Base-by-base conservation (phyloP, 2,329 filamentous ascomycete genomes). In the Clarireedia monteithiana region DNA sequence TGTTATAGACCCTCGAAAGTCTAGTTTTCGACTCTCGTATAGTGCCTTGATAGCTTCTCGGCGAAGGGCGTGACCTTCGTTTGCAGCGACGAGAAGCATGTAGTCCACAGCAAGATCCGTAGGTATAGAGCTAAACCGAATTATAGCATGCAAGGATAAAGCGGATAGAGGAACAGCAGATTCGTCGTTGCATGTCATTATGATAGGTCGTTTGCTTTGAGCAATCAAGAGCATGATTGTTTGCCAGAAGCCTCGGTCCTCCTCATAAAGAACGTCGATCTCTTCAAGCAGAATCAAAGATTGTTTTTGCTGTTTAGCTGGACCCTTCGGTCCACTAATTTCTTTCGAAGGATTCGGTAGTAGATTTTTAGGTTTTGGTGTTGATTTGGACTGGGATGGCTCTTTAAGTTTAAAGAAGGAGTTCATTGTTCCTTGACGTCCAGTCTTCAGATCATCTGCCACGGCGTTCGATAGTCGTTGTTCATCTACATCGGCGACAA, bases 151-250 rank as follows among this genome's bases (percentile, higher is more conserved):
- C 1, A 96, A 73, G n/a, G 80, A 81, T n/a, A 96, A 75, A 15
- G 78, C 83, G 40, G 86, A 79, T 1, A 89, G 70, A 0, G 91
- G 90, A 6, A 99, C 73, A n/a, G 89, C 74, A n/a, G 76, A 79
- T 69, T 96, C 92, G 61, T 96, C 84, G 63, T 91, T 97, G 74
- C 95, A 99, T 0, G 94, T 99, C 74, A 99, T 87, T 65, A 99
- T 80, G 60, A 99, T 91, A 0, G 94, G 94, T 34, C 94, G 82
- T 71, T 90, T 96, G 0, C 94, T 96, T 64, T 91, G 86, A 9
- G 77, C 49, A 57, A 96, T 89, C 58, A 99, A 79, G 20, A 81
- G 80, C 46, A 88, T 76, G 4, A 97, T 81, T 0, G 89, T 94
- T 1, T 79, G 73, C 94, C 94, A 99, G 67, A 99, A 99, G 60